Percentiles rank a stretch among this genome's conserved stretches.
These are phyloP conservation scores for Botryosphaeria dothidea DNA, from an alignment of 2,329 filamentous ascomycete genomes.

Conservation along the genomic window DNA sequence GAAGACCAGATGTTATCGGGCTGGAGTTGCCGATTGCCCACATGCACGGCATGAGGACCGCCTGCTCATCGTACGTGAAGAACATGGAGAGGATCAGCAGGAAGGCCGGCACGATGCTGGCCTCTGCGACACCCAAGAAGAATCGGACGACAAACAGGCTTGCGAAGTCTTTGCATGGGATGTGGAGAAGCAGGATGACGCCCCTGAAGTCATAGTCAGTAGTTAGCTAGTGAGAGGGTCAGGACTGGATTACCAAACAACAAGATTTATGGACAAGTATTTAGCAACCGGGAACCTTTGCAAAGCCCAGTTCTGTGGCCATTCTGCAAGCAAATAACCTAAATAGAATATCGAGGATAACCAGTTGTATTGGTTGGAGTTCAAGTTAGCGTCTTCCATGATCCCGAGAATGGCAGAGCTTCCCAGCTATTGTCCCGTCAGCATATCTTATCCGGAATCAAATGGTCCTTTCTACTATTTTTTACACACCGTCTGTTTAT, in stretches of 20 bases:
- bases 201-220: conserved; percentile 25
- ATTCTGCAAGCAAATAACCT: conserved; percentile 28
- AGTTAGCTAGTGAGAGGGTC: not conserved
- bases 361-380: conserved; percentile 33
- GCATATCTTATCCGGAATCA: too few relatives aligned
- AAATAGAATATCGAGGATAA: conserved; percentile 21
- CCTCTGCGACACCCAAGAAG: conserved; percentile 70
- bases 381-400: conserved; percentile 32
- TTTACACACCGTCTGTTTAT: conserved; percentile 37
- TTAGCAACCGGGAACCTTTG: conserved; percentile 20
- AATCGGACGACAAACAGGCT: conserved; percentile 57
- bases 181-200: conserved; percentile 33
- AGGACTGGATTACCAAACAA: not conserved
- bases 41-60: conserved; percentile 34
- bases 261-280: conserved; percentile 11
- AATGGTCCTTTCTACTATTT: not conserved
- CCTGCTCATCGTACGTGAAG: conserved; percentile 37
- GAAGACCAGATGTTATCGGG: conserved; percentile 34
- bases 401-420: conserved; percentile 34
- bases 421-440: conserved; percentile 18
- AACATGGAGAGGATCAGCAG: conserved; percentile 57
- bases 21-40: conserved; percentile 42
- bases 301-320: conserved; percentile 28
- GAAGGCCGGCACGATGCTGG: conserved; percentile 54
- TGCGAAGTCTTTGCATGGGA: conserved; percentile 21